These are phyloP conservation scores for Phlegmacium glaucopus DNA, from an alignment of 768 basidiomycete species.

Conservation along the genomic window DNA sequence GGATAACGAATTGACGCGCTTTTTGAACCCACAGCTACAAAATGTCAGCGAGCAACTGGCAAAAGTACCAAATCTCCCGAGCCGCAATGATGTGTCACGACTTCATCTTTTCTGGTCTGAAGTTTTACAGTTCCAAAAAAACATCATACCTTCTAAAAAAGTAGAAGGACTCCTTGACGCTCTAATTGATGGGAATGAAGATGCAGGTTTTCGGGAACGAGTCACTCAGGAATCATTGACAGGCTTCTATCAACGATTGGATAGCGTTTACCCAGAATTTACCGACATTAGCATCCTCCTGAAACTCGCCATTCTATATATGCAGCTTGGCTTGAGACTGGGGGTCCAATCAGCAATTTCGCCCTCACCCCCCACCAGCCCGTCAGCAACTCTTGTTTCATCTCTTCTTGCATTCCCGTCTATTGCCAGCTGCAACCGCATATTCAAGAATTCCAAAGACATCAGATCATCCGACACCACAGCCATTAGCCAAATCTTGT, in stretches of 20 bases:
- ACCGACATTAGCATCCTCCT: conserved; percentile 69
- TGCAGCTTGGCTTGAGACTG: conserved; percentile 72
- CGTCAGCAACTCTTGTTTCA: conserved; percentile 19
- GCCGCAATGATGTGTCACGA: conserved; percentile 39
- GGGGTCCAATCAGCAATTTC: conserved; percentile 18
- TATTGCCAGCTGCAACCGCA: conserved; percentile 34
- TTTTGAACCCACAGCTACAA: conserved; percentile 37
- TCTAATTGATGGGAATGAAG: conserved; percentile 32
- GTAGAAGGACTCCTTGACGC: conserved; percentile 42
- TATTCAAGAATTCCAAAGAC: conserved; percentile 25
- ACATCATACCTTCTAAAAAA: conserved; percentile 47
- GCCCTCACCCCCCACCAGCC: background rate
- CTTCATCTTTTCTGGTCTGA: conserved; percentile 72
- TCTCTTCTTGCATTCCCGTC: conserved; percentile 54
- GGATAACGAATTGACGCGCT: conserved; percentile 43
- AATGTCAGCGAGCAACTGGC: conserved; percentile 25
- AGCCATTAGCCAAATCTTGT: conserved; percentile 41
- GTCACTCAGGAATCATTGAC: conserved; percentile 77
- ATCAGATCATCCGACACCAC: conserved; percentile 25
- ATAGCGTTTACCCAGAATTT: conserved; percentile 63
- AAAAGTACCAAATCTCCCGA: conserved; percentile 24
- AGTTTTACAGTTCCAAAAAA: conserved; percentile 69
- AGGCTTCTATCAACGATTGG: conserved; percentile 74
- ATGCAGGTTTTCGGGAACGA: conserved; percentile 52
- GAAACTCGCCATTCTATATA: conserved; percentile 57